Conservation (phyloP, 352 stramenopile genomes). For the Phytophthora ohioensis region DNA sequence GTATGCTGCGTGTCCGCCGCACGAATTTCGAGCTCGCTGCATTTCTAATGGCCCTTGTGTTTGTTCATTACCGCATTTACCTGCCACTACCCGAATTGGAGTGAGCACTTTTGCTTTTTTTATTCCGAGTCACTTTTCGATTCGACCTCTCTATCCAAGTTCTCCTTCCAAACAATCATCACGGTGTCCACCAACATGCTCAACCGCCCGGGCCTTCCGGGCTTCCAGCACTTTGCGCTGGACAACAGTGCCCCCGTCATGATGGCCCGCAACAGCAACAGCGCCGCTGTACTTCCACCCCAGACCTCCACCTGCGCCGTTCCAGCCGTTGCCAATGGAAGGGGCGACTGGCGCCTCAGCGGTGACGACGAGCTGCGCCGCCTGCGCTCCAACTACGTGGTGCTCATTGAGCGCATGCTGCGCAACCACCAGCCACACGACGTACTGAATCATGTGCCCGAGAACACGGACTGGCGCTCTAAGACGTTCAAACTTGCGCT, state of each 20-base stretch:
- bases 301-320: conserved; percentile 19
- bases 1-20: conserved; percentile 22
- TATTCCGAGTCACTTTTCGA: conserved; percentile 21
- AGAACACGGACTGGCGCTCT: conserved; percentile 68
- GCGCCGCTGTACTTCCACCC: conserved; percentile 10
- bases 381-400: conserved; percentile 54
- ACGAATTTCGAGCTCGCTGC: conserved; percentile 8
- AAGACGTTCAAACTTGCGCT: conserved; percentile 70
- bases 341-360: conserved; percentile 45
- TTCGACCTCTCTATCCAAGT: conserved; percentile 14
- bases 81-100: neutral
- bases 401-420: conserved; percentile 70
- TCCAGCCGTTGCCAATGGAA: neutral
- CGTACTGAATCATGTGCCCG: conserved; percentile 64
- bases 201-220: conserved; percentile 63
- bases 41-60: conserved; percentile 1
- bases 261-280: conserved; percentile 20
- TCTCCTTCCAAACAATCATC: conserved; percentile 14
- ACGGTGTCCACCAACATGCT: conserved; percentile 58
- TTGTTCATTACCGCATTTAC: conserved; percentile 28
- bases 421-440: conserved; percentile 68
- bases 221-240: conserved; percentile 63
- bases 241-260: conserved; percentile 39
- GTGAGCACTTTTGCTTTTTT: conserved; percentile 1
- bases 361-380: conserved; percentile 56